Evolutionary conservation across 1,139 yeast species (phyloP), one percentile per base, ranked within the genome.

Genomic region (Scheffersomyces illinoinensis): DNA sequence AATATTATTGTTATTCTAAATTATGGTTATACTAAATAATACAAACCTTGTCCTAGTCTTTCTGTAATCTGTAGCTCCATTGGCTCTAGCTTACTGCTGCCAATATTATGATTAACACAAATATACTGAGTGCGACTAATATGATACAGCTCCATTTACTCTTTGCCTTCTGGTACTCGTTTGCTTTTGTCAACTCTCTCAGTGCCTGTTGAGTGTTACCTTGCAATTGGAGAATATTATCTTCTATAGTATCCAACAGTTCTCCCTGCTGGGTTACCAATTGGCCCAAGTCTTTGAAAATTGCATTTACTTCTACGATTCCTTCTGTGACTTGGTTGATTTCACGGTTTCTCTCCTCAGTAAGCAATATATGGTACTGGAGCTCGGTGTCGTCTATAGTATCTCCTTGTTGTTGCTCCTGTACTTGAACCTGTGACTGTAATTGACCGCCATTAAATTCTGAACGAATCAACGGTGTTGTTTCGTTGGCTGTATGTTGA

Each of bases 201-300:
- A 86, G 82, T 0, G 97, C 97, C 60, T 82, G 84, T 59, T 87
- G 89, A 14, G 92, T 83, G 65, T 91, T 89, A 24, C 80, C 82
- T n/a, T 88, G 86, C 59, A 89, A 76, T 59, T 83, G 85, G 33
- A 87, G 75, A 55, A 93, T 80, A 71, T 92, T 92, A 60, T 89
- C 92, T 68, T 92, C 97, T 19, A 93, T 86, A 0, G 92, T 85
- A 69, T 91, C 97, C 33, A 93, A 82, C 64, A 90, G 93, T 50
- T 85, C 88, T 5, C 97, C 97, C 70, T 93, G 98, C 69, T 91
- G 95, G 57, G 83, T 81, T 0, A 93, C 96, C 65, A 93, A 75
- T 51, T 86, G 83, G 18, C 93, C 93, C 62, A 93, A 75, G 66
- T 92, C 97, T 64, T 88, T 87, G 72, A 92, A 93, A 1, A 93